A percentile compares a stretch with the other conserved stretches of the same genome.
Conservation (phyloP, 495 filamentous ascomycete species). For the Physcia stellaris region DNA sequence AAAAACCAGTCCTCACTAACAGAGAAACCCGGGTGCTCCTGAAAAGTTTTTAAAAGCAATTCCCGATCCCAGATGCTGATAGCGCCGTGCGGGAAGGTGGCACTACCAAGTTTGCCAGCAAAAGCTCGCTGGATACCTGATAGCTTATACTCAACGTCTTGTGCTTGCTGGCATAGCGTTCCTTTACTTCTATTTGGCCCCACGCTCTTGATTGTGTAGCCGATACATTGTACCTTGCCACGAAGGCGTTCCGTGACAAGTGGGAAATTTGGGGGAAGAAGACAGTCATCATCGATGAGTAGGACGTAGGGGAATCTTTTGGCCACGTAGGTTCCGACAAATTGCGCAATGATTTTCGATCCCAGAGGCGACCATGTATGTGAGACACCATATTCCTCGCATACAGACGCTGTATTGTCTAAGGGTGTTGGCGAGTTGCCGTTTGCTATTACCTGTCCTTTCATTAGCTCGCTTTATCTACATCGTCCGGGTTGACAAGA, state of each 20-base stretch:
- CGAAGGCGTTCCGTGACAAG: slow-evolving; percentile 28
- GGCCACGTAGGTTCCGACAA: slow-evolving; percentile 31
- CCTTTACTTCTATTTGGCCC: slow-evolving; percentile 20
- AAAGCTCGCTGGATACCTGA: slow-evolving; percentile 26
- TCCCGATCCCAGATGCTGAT: slow-evolving; percentile 31
- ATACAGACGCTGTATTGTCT: slow-evolving; percentile 32
- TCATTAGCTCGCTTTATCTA: background rate
- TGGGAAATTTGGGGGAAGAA: slow-evolving; percentile 29
- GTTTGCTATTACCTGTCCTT: slow-evolving; percentile 23
- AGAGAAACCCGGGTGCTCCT: slow-evolving; percentile 30
- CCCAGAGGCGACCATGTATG: slow-evolving; percentile 28
- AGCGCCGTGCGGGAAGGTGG: slow-evolving; percentile 30
- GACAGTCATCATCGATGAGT: slow-evolving; percentile 35
- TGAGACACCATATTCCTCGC: slow-evolving; percentile 26
- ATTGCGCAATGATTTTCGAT: slow-evolving; percentile 32
- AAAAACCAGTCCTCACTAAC: slow-evolving; percentile 36
- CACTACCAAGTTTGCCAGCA: slow-evolving; percentile 27
- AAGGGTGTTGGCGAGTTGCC: slow-evolving; percentile 27
- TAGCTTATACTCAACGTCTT: slow-evolving; percentile 35
- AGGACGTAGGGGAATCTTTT: slow-evolving; percentile 28
- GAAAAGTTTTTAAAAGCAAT: slow-evolving; percentile 27
- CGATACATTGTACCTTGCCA: slow-evolving; percentile 24
- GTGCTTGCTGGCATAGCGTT: slow-evolving; percentile 29
- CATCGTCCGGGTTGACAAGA: background rate
- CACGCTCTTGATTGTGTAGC: slow-evolving; percentile 32